Conservation (phyloP, 2,329 filamentous ascomycete species). For the Calycina marina region DNA sequence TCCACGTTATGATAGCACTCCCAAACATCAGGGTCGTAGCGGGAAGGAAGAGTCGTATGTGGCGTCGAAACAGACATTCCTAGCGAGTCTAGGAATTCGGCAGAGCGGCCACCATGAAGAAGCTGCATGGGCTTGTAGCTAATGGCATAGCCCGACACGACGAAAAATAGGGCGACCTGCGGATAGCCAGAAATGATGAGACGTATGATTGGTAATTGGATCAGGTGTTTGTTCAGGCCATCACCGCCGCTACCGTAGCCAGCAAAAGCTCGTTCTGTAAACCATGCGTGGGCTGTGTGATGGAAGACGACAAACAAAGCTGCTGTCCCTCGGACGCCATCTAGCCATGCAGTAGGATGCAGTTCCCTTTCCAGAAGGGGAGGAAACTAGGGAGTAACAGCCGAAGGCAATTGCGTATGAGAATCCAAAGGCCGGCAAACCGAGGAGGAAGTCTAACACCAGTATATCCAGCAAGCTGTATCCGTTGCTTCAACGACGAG, state of each 20-base stretch:
- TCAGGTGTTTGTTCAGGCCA: slow-evolving; percentile 1
- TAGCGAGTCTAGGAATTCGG: slow-evolving; percentile 20
- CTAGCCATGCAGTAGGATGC: slow-evolving; percentile 26
- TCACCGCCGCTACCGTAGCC: slow-evolving; percentile 1
- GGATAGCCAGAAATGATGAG: slow-evolving; percentile 21
- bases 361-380: background rate
- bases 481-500: background rate
- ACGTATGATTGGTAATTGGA: slow-evolving; percentile 6
- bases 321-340: slow-evolving; percentile 32
- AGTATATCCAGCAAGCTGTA: background rate
- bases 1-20: slow-evolving; percentile 4
- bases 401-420: background rate
- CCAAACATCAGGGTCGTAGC: slow-evolving; percentile 27
- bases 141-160: slow-evolving; percentile 32
- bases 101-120: slow-evolving; percentile 21
- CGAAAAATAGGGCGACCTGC: slow-evolving; percentile 33
- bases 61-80: slow-evolving; percentile 29
- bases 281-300: slow-evolving; percentile 2
- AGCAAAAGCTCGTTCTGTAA: background rate
- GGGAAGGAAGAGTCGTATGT: slow-evolving; percentile 29
- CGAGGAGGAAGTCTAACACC: background rate
- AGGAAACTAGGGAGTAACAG: background rate
- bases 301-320: slow-evolving; percentile 27
- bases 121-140: slow-evolving; percentile 26
- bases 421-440: background rate